A percentile compares a stretch with the other conserved stretches of the same genome.
Conservation (phyloP, 768 basidiomycete species). For the Steccherinum ochraceum region DNA sequence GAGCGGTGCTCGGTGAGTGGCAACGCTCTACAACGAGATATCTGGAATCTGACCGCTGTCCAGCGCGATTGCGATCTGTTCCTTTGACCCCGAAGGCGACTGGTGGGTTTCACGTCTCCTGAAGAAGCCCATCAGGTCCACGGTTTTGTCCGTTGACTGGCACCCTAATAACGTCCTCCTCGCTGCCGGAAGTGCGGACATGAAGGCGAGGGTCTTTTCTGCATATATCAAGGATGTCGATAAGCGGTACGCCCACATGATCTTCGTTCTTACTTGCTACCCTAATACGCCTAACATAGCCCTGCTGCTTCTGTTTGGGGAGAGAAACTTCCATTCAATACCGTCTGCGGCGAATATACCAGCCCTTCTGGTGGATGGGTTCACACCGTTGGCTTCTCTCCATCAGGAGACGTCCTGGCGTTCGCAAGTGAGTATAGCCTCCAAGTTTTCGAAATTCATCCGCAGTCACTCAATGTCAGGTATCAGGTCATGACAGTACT, state of each 20-base stretch:
- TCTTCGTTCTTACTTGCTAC: constrained; percentile 10
- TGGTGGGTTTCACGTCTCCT: constrained; percentile 98
- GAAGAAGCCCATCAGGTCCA: constrained; percentile 96
- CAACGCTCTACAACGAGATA: not conserved
- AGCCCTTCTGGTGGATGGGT: constrained; percentile 96
- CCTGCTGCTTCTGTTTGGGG: constrained; percentile 92
- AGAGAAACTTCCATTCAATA: constrained; percentile 97
- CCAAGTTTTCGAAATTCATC: no score
- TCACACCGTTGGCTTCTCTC: constrained; percentile 92
- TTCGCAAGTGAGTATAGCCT: constrained; percentile 72
- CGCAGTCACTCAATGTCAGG: no score
- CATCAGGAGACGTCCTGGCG: constrained; percentile 89
- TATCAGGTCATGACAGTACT: constrained; percentile 94
- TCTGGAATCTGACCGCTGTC: constrained; percentile 1
- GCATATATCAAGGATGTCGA: constrained; percentile 99
- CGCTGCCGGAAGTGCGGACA: constrained; percentile 95
- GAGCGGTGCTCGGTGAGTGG: constrained; percentile 57
- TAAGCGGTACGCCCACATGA: constrained; percentile 60
- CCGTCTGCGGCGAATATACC: constrained; percentile 89
- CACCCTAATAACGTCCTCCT: constrained; percentile 98
- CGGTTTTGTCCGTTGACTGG: constrained; percentile 93
- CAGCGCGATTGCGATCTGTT: constrained; percentile 93
- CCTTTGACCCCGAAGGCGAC: constrained; percentile 95
- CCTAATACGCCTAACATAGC: no score
- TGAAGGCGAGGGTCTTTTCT: constrained; percentile 96